Evolutionary conservation across 73 alveolate species (phyloP).

Genomic region (Paramecium primaurelia): DNA sequence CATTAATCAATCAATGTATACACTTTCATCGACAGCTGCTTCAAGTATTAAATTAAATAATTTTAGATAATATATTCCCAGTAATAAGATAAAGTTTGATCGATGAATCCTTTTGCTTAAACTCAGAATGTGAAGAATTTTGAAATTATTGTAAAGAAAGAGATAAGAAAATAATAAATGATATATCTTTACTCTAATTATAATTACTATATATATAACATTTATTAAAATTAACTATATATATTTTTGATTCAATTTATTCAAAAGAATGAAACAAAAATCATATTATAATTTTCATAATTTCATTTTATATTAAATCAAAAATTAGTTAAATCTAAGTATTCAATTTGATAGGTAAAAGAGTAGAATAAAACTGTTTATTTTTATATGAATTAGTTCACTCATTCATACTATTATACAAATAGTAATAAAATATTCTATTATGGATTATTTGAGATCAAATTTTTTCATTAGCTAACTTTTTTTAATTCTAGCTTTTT

Average conservation of each 20-base stretch:
- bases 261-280: background rate
- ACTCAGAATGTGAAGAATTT: background rate
- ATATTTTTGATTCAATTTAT: background rate
- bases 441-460: too few relatives aligned
- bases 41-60: background rate
- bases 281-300: background rate
- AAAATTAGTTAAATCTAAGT: background rate
- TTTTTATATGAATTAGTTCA: too few relatives aligned
- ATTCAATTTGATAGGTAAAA: too few relatives aligned
- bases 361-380: too few relatives aligned
- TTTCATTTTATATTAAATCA: background rate
- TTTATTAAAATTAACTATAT: background rate
- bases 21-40: background rate
- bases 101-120: background rate
- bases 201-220: background rate
- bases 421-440: too few relatives aligned
- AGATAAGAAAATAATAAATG: background rate
- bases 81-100: background rate
- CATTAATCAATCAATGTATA: background rate
- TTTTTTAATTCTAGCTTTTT: too few relatives aligned
- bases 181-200: background rate
- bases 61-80: background rate
- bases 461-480: too few relatives aligned
- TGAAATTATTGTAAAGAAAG: background rate
- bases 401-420: too few relatives aligned